Percentiles rank a stretch among this genome's conserved stretches.
Evolutionary conservation across 164 flowering plant genomes (phyloP).

Genomic region (Nymphaea colorata): DNA sequence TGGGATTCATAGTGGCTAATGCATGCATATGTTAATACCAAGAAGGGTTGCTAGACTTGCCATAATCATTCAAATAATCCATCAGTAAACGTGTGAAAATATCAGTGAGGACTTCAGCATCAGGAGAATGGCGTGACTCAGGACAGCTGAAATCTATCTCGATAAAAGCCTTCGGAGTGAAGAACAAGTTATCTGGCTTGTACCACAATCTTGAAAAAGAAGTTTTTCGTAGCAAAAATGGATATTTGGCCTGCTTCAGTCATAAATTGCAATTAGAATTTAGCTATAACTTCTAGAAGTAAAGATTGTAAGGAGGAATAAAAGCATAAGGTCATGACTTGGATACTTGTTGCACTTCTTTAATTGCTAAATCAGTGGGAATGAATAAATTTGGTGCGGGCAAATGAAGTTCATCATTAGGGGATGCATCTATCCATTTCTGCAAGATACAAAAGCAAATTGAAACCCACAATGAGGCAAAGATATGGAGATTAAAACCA

Average conservation of each 20-base stretch:
- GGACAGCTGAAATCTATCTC: slow-evolving; percentile 85
- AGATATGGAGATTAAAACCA: neutral
- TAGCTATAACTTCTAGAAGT: neutral
- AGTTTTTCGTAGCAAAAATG: slow-evolving; percentile 58
- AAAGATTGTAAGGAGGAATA: neutral
- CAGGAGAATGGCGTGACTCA: slow-evolving; percentile 58
- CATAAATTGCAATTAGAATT: slow-evolving; percentile 1
- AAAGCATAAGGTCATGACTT: neutral
- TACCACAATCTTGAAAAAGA: slow-evolving; percentile 70
- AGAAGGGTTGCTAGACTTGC: slow-evolving; percentile 24
- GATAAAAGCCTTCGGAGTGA: slow-evolving; percentile 73
- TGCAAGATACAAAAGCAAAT: slow-evolving; percentile 16
- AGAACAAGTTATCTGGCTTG: slow-evolving; percentile 80
- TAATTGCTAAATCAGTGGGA: slow-evolving; percentile 76
- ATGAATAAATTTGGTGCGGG: slow-evolving; percentile 75
- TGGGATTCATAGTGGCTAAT: too few relatives aligned
- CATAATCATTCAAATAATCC: slow-evolving; percentile 98
- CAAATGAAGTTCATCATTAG: slow-evolving; percentile 57
- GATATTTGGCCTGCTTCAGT: slow-evolving; percentile 41
- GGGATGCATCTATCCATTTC: slow-evolving; percentile 71
- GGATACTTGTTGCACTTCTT: slow-evolving; percentile 44
- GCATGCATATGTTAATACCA: too few relatives aligned
- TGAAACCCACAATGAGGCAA: neutral
- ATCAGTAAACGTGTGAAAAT: slow-evolving; percentile 62
- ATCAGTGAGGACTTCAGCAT: slow-evolving; percentile 63